Conservation (phyloP, 306 rosid species). For the Lagenaria siceraria region DNA sequence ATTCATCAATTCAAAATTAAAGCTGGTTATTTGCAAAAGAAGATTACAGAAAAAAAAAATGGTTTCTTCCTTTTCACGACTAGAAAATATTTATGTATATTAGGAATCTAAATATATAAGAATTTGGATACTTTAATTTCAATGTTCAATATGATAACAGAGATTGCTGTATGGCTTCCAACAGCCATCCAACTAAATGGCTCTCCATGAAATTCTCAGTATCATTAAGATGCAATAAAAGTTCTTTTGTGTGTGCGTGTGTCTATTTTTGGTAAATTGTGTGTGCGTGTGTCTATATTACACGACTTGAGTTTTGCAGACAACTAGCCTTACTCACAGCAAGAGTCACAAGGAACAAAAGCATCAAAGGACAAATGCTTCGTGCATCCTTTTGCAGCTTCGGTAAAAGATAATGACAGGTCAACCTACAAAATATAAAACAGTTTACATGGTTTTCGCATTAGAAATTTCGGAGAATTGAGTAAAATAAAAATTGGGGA, state of each 20-base stretch:
- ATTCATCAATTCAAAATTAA: background rate
- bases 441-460: constrained; percentile 1
- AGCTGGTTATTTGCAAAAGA: background rate
- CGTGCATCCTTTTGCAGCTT: constrained; percentile 84
- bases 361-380: constrained; percentile 59
- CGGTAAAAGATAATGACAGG: constrained; percentile 56
- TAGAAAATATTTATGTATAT: background rate
- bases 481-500: background rate
- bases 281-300: background rate
- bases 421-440: constrained; percentile 41
- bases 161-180: background rate
- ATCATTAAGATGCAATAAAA: background rate
- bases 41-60: background rate
- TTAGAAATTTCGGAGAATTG: background rate
- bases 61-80: background rate
- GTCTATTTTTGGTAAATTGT: no score
- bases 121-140: background rate
- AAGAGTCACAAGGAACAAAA: constrained; percentile 62
- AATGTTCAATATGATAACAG: background rate
- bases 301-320: background rate
- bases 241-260: background rate
- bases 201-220: background rate
- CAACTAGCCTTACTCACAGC: constrained; percentile 46
- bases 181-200: background rate
- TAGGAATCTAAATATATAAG: background rate